Percentiles rank a stretch among this genome's conserved stretches.
Conservation (phyloP, 2,329 filamentous ascomycete species). For the Dothiorella sarmentorum region DNA sequence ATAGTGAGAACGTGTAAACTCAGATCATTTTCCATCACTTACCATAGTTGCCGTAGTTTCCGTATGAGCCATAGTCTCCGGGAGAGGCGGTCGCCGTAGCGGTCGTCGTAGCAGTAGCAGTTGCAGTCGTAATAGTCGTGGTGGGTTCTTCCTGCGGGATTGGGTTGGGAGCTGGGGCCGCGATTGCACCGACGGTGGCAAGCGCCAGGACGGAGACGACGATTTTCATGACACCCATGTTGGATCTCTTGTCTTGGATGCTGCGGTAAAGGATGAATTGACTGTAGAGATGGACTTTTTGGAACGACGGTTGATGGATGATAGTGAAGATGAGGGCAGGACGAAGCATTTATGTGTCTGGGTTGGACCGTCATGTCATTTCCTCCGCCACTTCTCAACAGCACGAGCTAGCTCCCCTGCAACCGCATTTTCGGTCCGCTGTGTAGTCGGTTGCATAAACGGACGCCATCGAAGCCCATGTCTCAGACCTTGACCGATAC, state of each 20-base stretch:
- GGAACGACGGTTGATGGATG: neutral
- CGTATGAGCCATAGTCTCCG: neutral
- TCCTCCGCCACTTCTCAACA: neutral
- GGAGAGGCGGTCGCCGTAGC: neutral
- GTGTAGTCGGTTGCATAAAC: neutral
- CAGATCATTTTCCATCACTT: neutral
- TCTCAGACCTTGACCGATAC: neutral
- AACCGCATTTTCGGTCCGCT: neutral
- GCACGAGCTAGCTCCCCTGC: neutral
- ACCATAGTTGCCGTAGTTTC: conserved; percentile 10
- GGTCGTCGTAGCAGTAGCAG: neutral
- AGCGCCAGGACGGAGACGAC: conserved; percentile 1
- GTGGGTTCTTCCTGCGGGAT: neutral
- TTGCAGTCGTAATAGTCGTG: neutral
- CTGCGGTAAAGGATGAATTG: too few relatives aligned
- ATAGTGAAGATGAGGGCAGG: neutral
- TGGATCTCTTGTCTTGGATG: neutral
- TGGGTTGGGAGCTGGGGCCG: neutral
- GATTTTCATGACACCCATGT: neutral
- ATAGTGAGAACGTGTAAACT: too few relatives aligned
- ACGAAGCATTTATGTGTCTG: neutral
- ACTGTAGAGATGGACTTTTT: neutral
- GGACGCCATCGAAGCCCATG: neutral
- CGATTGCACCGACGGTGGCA: neutral
- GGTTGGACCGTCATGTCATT: too few relatives aligned